Percentiles rank a stretch among this genome's conserved stretches.
Conservation (phyloP, 2,329 filamentous ascomycete genomes). For the Zasmidium citrigriseum region DNA sequence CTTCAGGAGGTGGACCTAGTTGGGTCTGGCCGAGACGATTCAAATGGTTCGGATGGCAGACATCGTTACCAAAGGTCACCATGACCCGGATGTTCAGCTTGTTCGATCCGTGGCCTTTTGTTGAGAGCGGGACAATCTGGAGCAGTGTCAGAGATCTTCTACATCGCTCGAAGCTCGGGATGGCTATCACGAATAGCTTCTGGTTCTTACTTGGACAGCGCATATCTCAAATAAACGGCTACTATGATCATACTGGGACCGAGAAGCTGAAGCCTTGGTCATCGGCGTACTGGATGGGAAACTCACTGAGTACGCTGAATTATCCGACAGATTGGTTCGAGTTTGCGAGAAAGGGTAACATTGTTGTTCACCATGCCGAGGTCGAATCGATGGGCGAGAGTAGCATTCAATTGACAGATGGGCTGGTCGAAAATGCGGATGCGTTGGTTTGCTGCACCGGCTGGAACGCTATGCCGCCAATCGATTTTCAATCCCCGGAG, state of each 20-base stretch:
- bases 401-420: not conserved
- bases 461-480: constrained; percentile 1
- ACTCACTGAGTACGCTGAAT: constrained; percentile 6
- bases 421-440: not conserved
- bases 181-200: constrained; percentile 54
- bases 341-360: not conserved
- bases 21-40: constrained; percentile 63
- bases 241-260: not conserved
- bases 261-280: constrained; percentile 7
- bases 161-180: constrained; percentile 57
- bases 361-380: constrained; percentile 8
- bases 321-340: constrained; percentile 24
- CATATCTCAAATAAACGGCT: not conserved
- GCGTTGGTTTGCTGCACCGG: constrained; percentile 7
- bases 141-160: constrained; percentile 55
- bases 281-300: constrained; percentile 10
- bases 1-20: constrained; percentile 56
- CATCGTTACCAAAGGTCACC: constrained; percentile 62
- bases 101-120: constrained; percentile 69
- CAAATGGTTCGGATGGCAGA: constrained; percentile 63
- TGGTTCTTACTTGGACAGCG: constrained; percentile 53
- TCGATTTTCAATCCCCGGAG: constrained; percentile 1
- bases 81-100: constrained; percentile 67
- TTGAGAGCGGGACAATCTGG: constrained; percentile 55
- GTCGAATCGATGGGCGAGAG: not conserved